These are phyloP conservation scores for Hanseniaspora uvarum DNA, from an alignment of 1,139 yeast genomes.

Conservation along the genomic window DNA sequence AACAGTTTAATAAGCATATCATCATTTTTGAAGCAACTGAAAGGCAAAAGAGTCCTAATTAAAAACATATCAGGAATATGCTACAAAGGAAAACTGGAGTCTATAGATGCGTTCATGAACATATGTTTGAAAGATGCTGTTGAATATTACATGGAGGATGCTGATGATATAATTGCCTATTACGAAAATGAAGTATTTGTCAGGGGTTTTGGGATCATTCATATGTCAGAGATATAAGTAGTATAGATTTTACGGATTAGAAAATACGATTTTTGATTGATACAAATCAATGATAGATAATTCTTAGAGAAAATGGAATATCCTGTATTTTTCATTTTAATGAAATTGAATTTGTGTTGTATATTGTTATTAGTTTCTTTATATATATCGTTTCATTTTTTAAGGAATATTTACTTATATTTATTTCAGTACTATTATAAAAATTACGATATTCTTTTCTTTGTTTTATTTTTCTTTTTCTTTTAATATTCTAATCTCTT, in stretches of 20 bases:
- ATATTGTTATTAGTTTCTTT: background rate
- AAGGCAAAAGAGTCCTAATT: constrained; percentile 71
- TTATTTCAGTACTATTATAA: background rate
- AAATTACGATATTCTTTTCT: background rate
- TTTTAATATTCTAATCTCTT: no score
- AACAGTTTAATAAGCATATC: constrained; percentile 44
- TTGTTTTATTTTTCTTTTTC: background rate
- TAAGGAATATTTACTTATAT: background rate
- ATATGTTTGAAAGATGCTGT: constrained; percentile 70
- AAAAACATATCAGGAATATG: constrained; percentile 80
- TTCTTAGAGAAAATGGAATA: no score
- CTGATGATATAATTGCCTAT: constrained; percentile 46
- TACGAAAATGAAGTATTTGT: constrained; percentile 80
- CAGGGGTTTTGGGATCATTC: constrained; percentile 86
- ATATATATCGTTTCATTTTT: background rate
- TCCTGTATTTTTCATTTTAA: background rate
- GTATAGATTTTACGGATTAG: background rate
- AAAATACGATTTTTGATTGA: background rate
- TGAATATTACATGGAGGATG: constrained; percentile 42
- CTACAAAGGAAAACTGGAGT: constrained; percentile 64
- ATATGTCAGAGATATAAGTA: constrained; percentile 29
- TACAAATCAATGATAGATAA: no score
- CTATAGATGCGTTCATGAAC: constrained; percentile 96
- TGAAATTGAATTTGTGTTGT: constrained; percentile 24
- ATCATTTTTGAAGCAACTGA: constrained; percentile 66